Evolutionary conservation across 805 yeast genomes (phyloP).

Genomic region (Starmerella floricola): DNA sequence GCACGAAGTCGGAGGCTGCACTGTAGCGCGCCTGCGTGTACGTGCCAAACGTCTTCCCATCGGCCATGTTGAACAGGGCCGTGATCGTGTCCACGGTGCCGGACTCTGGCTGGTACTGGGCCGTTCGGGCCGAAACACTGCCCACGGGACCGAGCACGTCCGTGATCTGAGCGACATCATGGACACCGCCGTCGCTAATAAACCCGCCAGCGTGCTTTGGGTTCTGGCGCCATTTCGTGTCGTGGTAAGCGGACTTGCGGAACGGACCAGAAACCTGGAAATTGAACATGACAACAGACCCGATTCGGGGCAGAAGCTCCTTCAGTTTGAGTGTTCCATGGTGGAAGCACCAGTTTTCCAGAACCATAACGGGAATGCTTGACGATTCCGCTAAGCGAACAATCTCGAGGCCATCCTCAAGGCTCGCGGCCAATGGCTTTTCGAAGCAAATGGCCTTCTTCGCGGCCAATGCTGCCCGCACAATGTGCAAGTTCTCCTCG

Average conservation of each 20-base stretch:
- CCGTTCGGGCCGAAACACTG: slow-evolving; percentile 61
- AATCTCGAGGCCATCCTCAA: slow-evolving; percentile 68
- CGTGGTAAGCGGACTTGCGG: slow-evolving; percentile 37
- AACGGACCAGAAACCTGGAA: slow-evolving; percentile 41
- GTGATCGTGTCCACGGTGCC: slow-evolving; percentile 76
- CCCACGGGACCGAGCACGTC: slow-evolving; percentile 66
- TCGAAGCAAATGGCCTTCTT: slow-evolving; percentile 74
- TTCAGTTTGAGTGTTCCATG: slow-evolving; percentile 45
- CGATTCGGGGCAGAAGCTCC: slow-evolving; percentile 55
- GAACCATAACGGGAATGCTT: slow-evolving; percentile 57
- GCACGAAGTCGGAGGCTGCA: slow-evolving; percentile 65
- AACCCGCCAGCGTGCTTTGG: slow-evolving; percentile 92
- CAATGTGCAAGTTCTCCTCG: slow-evolving; percentile 57
- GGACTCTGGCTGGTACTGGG: slow-evolving; percentile 60
- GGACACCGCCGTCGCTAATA: slow-evolving; percentile 93
- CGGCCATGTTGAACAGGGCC: slow-evolving; percentile 46
- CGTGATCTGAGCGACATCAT: slow-evolving; percentile 78
- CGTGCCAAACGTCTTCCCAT: slow-evolving; percentile 60
- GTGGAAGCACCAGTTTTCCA: slow-evolving; percentile 79
- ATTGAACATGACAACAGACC: slow-evolving; percentile 37
- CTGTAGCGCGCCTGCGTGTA: slow-evolving; percentile 79
- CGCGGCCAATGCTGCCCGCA: slow-evolving; percentile 55
- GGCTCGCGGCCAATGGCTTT: slow-evolving; percentile 83
- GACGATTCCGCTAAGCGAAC: slow-evolving; percentile 53
- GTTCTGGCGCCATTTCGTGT: slow-evolving; percentile 73